Conservation (phyloP, 2,329 filamentous ascomycete species). For the Fusarium sp. region DNA sequence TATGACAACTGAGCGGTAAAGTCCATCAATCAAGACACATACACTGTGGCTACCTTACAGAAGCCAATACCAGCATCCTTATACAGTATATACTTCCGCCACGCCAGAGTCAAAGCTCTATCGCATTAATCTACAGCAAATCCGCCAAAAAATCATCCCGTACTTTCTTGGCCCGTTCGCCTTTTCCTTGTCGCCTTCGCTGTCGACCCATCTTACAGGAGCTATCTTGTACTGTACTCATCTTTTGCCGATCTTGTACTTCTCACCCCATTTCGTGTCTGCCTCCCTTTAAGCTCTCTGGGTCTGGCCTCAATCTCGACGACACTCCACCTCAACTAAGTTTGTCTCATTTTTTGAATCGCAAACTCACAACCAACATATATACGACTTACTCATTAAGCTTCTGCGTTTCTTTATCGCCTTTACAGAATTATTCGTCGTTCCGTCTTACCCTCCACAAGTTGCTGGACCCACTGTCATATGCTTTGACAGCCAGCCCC, state of each 20-base stretch:
- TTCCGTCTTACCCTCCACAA: constrained; percentile 11
- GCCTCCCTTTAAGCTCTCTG: constrained; percentile 24
- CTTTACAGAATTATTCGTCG: constrained; percentile 23
- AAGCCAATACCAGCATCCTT: constrained; percentile 1
- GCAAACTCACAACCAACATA: constrained; percentile 12
- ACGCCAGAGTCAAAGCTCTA: constrained; percentile 35
- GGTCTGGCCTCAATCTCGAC: constrained; percentile 40
- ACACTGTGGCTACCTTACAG: constrained; percentile 18
- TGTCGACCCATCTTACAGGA: constrained; percentile 31
- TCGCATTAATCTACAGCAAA: constrained; percentile 35
- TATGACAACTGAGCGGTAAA: constrained; percentile 13
- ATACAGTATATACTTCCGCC: constrained; percentile 22
- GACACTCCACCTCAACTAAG: constrained; percentile 39
- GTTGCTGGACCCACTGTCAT: constrained; percentile 31
- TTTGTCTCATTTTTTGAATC: constrained; percentile 16
- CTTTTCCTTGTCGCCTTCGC: constrained; percentile 21
- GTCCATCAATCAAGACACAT: neutral
- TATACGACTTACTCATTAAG: neutral
- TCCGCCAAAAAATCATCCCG: constrained; percentile 30
- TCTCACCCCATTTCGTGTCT: constrained; percentile 14
- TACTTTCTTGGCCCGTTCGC: constrained; percentile 20
- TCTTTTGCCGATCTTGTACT: constrained; percentile 21
- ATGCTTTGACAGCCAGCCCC: constrained; percentile 37
- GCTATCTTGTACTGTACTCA: constrained; percentile 22
- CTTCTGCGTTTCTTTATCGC: constrained; percentile 10